A percentile compares a stretch with the other conserved stretches of the same genome.
These are phyloP conservation scores for Globisporangium parvum DNA, from an alignment of 352 stramenopile species.

Conservation along the genomic window DNA sequence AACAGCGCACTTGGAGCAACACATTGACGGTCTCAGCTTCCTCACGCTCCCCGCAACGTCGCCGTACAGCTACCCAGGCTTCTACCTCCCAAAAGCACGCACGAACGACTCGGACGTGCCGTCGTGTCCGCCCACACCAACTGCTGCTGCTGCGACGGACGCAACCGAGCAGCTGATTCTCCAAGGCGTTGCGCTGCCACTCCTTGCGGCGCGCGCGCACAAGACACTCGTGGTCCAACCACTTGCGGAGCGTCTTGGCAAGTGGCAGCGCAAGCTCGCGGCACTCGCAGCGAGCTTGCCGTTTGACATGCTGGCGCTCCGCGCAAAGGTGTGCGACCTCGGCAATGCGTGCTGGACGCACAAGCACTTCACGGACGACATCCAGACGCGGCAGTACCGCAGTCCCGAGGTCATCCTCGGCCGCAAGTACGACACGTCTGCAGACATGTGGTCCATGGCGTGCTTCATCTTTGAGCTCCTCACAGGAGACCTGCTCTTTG, in stretches of 20 bases:
- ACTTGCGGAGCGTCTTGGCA: slow-evolving; percentile 24
- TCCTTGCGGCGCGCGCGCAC: slow-evolving; percentile 10
- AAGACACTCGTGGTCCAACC: slow-evolving; percentile 15
- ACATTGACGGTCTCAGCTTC: slow-evolving; percentile 38
- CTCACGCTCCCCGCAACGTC: slow-evolving; percentile 31
- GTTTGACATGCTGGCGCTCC: slow-evolving; percentile 61
- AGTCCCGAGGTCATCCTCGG: slow-evolving; percentile 97
- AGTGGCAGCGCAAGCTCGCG: slow-evolving; percentile 36
- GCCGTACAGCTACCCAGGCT: slow-evolving; percentile 42
- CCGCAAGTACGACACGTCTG: slow-evolving; percentile 96
- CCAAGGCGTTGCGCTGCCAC: slow-evolving; percentile 37
- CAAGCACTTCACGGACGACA: slow-evolving; percentile 99
- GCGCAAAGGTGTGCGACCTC: slow-evolving; percentile 95
- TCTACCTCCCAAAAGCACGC: slow-evolving; percentile 40
- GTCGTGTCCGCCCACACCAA: background rate
- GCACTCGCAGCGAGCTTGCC: slow-evolving; percentile 28
- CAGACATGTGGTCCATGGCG: slow-evolving; percentile 98
- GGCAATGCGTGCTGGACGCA: slow-evolving; percentile 99
- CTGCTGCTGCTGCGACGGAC: background rate
- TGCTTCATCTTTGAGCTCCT: slow-evolving; percentile 99
- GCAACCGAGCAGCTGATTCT: slow-evolving; percentile 18
- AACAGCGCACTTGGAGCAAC: slow-evolving; percentile 38
- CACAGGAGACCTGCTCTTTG: slow-evolving; percentile 99
- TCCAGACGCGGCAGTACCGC: slow-evolving; percentile 99
- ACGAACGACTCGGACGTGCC: slow-evolving; percentile 8